A percentile compares a stretch with the other conserved stretches of the same genome.
phyloP scores from a whole-genome alignment of 495 filamentous ascomycete species.

The Acidiella bohemica region DNA sequence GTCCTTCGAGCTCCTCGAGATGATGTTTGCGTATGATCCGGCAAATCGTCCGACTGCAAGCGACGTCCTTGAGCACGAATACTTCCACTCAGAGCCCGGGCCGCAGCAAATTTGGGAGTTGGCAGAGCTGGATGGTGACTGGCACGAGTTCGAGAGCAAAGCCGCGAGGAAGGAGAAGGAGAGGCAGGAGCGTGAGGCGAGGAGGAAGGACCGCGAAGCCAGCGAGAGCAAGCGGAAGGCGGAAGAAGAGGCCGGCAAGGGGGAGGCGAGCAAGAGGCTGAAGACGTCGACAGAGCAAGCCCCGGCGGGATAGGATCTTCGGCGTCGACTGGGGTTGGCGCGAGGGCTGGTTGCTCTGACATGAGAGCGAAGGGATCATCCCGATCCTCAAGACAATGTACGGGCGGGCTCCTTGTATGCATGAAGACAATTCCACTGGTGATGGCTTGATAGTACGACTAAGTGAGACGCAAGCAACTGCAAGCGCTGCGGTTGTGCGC shows the following conservation, averaged over 20 bases:
- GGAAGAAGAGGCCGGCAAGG: conserved; percentile 13
- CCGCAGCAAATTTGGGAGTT: conserved; percentile 74
- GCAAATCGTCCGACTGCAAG: conserved; percentile 68
- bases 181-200: conserved; percentile 57
- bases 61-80: conserved; percentile 76
- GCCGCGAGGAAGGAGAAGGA: conserved; percentile 84
- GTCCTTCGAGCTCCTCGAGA: conserved; percentile 66
- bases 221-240: conserved; percentile 23
- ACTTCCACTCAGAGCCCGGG: conserved; percentile 77
- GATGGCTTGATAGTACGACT: too few species aligned
- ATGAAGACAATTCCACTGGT: too few species aligned
- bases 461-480: too few species aligned
- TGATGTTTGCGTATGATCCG: conserved; percentile 83
- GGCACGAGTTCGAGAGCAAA: conserved; percentile 99
- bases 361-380: too few species aligned
- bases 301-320: too few species aligned
- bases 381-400: too few species aligned
- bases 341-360: too few species aligned
- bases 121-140: conserved; percentile 76
- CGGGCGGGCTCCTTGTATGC: too few species aligned
- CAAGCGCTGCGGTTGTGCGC: too few species aligned
- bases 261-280: conserved; percentile 18
- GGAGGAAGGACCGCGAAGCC: conserved; percentile 22
- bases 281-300: too few species aligned
- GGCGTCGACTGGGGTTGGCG: too few species aligned